Percentiles rank a stretch among this genome's conserved stretches.
phyloP scores from a whole-genome alignment of 2,329 filamentous ascomycete genomes.

The Neonectria coccinea region DNA sequence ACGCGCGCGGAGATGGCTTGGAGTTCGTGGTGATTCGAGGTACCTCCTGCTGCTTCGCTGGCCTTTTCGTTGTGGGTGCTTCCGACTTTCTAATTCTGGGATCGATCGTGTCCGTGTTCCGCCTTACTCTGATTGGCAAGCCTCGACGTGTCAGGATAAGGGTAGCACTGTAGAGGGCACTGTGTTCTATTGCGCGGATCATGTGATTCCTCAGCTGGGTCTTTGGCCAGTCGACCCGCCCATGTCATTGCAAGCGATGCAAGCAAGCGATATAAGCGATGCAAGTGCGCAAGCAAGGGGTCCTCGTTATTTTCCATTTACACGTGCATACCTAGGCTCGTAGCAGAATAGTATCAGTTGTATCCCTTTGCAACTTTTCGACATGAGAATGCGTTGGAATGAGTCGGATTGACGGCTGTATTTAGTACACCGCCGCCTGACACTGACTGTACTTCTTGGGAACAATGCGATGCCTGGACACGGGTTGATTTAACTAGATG shows the following conservation, averaged over 20 bases:
- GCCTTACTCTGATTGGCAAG: constrained; percentile 45
- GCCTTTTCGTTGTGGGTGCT: constrained; percentile 44
- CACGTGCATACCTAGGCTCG: not conserved
- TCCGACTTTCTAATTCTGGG: constrained; percentile 35
- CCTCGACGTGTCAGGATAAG: constrained; percentile 7
- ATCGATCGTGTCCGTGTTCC: constrained; percentile 41
- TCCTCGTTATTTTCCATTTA: not conserved
- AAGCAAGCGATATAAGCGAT: not conserved
- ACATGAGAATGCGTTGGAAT: not conserved
- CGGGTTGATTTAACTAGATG: not conserved
- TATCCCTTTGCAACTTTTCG: not conserved
- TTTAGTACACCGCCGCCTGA: not conserved
- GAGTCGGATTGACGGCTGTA: not conserved
- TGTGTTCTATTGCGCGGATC: constrained; percentile 40
- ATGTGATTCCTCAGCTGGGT: constrained; percentile 36
- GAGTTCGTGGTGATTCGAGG: constrained; percentile 21
- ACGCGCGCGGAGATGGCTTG: constrained; percentile 22
- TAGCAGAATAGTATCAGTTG: not conserved
- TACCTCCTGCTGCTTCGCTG: constrained; percentile 45
- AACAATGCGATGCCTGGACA: not conserved
- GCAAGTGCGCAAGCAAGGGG: not conserved
- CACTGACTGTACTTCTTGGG: not conserved
- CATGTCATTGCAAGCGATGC: not conserved
- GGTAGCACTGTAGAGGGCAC: constrained; percentile 34
- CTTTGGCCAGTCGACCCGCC: not conserved